phyloP scores from a whole-genome alignment of 2,329 filamentous ascomycete genomes.

The Botryosphaeria agaves region DNA sequence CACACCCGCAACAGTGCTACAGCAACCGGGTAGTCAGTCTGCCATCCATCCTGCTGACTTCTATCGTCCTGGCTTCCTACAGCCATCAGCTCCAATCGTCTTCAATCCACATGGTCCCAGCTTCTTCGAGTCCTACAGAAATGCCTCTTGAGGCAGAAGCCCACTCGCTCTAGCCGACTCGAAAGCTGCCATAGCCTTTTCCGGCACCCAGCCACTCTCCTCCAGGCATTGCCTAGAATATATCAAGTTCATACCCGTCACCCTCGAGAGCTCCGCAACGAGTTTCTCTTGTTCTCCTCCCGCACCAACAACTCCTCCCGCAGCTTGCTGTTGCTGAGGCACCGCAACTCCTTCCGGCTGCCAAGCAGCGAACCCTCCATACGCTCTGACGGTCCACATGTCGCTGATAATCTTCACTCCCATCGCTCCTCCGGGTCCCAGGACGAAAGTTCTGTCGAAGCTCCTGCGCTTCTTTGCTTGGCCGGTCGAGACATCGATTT shows the following conservation, averaged over 20 bases:
- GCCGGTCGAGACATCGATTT: constrained; percentile 40
- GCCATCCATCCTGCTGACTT: too few relatives aligned
- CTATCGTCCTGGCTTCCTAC: too few relatives aligned
- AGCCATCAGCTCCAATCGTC: too few relatives aligned
- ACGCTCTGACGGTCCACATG: constrained; percentile 56
- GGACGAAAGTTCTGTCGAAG: constrained; percentile 66
- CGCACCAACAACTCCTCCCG: too few relatives aligned
- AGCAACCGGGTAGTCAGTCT: too few relatives aligned
- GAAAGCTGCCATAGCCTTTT: constrained; percentile 58
- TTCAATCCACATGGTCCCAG: too few relatives aligned
- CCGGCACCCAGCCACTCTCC: constrained; percentile 65
- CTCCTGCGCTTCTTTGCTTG: constrained; percentile 44
- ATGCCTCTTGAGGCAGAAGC: constrained; percentile 26
- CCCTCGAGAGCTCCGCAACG: constrained; percentile 50
- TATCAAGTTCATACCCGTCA: constrained; percentile 63
- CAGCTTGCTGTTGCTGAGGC: constrained; percentile 4
- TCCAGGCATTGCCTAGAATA: constrained; percentile 70
- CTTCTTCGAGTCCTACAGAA: constrained; percentile 11
- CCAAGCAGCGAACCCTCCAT: constrained; percentile 38
- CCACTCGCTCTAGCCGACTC: constrained; percentile 49
- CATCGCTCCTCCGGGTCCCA: constrained; percentile 54
- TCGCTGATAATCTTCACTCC: constrained; percentile 66
- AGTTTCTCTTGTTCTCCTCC: constrained; percentile 46
- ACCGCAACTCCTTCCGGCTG: constrained; percentile 17
- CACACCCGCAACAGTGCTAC: too few relatives aligned